Evolutionary conservation across 208 protist genomes (phyloP).

Genomic region (Porcisia deanei): DNA sequence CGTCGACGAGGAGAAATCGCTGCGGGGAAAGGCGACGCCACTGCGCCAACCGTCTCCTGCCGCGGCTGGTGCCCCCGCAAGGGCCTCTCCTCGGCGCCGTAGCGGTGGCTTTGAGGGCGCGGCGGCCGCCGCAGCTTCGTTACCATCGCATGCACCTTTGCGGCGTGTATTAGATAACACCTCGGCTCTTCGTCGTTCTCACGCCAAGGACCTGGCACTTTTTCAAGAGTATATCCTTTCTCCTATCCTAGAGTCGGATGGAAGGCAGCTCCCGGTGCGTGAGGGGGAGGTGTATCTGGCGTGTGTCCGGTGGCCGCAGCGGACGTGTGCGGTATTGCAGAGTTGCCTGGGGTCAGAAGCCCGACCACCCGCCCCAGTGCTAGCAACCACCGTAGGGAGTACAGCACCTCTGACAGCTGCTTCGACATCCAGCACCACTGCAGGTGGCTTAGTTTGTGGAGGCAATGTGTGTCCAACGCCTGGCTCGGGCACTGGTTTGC

Average conservation of each 20-base stretch:
- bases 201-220: slow-evolving; percentile 39
- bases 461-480: background rate
- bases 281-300: slow-evolving; percentile 74
- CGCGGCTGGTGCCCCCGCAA: background rate
- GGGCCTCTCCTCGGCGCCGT: background rate
- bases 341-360: slow-evolving; percentile 31
- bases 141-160: slow-evolving; percentile 10
- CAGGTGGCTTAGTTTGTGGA: slow-evolving; percentile 4
- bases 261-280: slow-evolving; percentile 48
- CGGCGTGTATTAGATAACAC: slow-evolving; percentile 36
- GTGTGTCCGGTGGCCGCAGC: slow-evolving; percentile 60
- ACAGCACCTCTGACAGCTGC: background rate
- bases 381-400: background rate
- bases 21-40: slow-evolving; percentile 1
- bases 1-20: background rate
- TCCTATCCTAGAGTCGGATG: slow-evolving; percentile 56
- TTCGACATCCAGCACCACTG: background rate
- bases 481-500: background rate
- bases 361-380: slow-evolving; percentile 4
- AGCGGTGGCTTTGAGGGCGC: background rate
- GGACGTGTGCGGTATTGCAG: slow-evolving; percentile 58
- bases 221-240: slow-evolving; percentile 76
- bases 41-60: slow-evolving; percentile 11
- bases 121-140: background rate
- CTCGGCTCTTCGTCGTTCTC: slow-evolving; percentile 26